Base-by-base conservation (phyloP, 768 basidiomycete genomes). In the Suillus paluster region DNA sequence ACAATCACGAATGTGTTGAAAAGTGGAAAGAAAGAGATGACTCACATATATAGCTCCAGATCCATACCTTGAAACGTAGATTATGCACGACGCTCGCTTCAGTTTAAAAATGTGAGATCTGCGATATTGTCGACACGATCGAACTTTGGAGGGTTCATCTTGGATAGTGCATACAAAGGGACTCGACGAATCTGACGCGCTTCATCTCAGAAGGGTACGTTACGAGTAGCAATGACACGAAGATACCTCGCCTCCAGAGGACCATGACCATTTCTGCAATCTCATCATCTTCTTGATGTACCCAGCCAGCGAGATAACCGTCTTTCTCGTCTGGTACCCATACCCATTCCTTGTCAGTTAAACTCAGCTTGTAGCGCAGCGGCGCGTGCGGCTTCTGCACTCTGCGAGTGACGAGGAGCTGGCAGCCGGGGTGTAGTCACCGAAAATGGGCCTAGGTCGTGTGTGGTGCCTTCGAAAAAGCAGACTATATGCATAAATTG, bases 31-130 rank as follows among this genome's bases (percentile, higher is more conserved):
- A 27, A 17, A 54, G 23, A 53, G 21, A 41, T 17, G 42, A 83
- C 93, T 73, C 72, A 95, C 95, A 78, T 97, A 97, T 68, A 98
- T 97, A 57, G 91, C 88, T 42, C 92, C 94, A 49, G 91, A 91
- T 56, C 91, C 91, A 76, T 95, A 99, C 75, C 97, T 84, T 68
- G n/a, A 94, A 79, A 62, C 95, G 86, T 33, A 99, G 86, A 78
- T 99, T 99, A 73, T 99, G 94, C n/a, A 99, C 96, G 48, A 99
- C 97, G 68, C 93, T 95, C 12, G 97, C 96, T 82, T 99, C 97
- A n/a, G 74, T 99, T 99, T 62, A 99, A 81, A 79, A 95, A 97
- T 0, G 97, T 98, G 64, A 99, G 83, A 78, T 99, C 96, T 45
- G 97, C 97, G 66, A 99, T 99, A 74, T 99, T 97, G 66, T 95